Base-by-base conservation (phyloP, 2,329 filamentous ascomycete species). In the Xylaria multiplex region DNA sequence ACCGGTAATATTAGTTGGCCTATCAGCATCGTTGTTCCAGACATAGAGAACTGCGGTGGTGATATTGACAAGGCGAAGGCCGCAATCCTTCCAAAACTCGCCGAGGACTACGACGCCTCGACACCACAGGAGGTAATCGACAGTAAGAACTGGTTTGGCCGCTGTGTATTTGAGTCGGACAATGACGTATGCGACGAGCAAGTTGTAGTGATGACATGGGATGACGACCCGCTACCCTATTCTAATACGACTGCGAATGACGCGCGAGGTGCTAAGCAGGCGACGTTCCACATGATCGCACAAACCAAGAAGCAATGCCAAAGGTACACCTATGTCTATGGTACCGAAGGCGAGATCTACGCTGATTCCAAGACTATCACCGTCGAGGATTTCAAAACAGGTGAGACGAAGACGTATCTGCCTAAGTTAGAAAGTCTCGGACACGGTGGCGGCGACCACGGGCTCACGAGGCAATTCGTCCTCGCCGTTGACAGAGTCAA, bases 141-240 rank as follows among this genome's bases (percentile, higher is more conserved):
- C 2, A 80, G 81, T 5, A 81, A 84, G 9, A 90, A 90, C 70
- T 91, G 93, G 93, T 98, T 93, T 75, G 96, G 96, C 0, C 88
- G 95, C n/a, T 99, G 96, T 76, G 96, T 98, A 1, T 98, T 90
- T 80, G 96, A 97, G 77, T 84, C 90, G 4, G 93, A 97, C 79
- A 99, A 98, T 79, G 90, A 96, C 74, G 96, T 98, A 48, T 93
- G 90, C 74, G 96, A 99, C 77, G 93, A 98, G 74, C 95, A 98
- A 78, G 86, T 91, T 30, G 96, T 98, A 22, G 95, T 91, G 0
- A 88, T 98, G 59, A 88, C 86, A 3, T 98, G 95, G 93, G 91
- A 93, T 13, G 92, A 96, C 50, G 89, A 92, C 66, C 81, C 81
- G 0, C 70, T 82, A 2, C 74, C 78, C 6, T 37, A 58, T 14